Conservation (phyloP, 805 yeast species). For the Starmerella stellata region DNA sequence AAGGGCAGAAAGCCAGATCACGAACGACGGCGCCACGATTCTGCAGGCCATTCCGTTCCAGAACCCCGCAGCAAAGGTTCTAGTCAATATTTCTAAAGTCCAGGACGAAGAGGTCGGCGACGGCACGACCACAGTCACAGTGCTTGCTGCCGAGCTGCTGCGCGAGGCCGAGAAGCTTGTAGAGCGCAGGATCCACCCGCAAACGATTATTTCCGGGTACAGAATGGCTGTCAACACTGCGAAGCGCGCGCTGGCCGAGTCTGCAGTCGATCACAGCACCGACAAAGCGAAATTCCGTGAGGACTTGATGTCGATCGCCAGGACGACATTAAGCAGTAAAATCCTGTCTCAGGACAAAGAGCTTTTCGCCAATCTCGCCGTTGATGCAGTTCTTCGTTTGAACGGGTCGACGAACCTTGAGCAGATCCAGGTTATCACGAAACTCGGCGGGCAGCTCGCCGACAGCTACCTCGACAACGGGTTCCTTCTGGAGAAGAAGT, state of each 20-base stretch:
- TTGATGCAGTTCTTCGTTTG: slow-evolving; percentile 77
- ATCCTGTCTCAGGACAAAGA: slow-evolving; percentile 89
- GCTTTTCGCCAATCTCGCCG: slow-evolving; percentile 74
- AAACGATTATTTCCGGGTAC: slow-evolving; percentile 89
- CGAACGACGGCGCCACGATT: slow-evolving; percentile 97
- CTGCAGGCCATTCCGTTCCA: slow-evolving; percentile 84
- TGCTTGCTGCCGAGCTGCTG: slow-evolving; percentile 83
- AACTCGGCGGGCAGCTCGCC: slow-evolving; percentile 75
- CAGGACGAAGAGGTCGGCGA: slow-evolving; percentile 98
- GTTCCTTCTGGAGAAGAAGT: slow-evolving; percentile 73
- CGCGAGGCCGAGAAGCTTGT: slow-evolving; percentile 89
- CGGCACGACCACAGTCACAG: slow-evolving; percentile 92
- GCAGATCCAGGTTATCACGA: slow-evolving; percentile 83
- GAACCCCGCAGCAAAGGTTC: slow-evolving; percentile 92
- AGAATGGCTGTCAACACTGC: slow-evolving; percentile 82
- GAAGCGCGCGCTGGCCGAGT: slow-evolving; percentile 50
- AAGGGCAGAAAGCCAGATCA: slow-evolving; percentile 50
- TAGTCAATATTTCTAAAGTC: slow-evolving; percentile 85
- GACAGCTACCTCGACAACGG: slow-evolving; percentile 95
- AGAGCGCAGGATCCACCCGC: slow-evolving; percentile 90
- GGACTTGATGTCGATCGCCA: slow-evolving; percentile 74
- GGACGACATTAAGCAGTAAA: slow-evolving; percentile 83
- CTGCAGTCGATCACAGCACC: slow-evolving; percentile 55
- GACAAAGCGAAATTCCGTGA: slow-evolving; percentile 43
- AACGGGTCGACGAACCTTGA: slow-evolving; percentile 77